Percentiles rank a stretch among this genome's conserved stretches.
These are phyloP conservation scores for Adansonia madagascariensis DNA, from an alignment of 441 rosid genomes.

Conservation along the genomic window DNA sequence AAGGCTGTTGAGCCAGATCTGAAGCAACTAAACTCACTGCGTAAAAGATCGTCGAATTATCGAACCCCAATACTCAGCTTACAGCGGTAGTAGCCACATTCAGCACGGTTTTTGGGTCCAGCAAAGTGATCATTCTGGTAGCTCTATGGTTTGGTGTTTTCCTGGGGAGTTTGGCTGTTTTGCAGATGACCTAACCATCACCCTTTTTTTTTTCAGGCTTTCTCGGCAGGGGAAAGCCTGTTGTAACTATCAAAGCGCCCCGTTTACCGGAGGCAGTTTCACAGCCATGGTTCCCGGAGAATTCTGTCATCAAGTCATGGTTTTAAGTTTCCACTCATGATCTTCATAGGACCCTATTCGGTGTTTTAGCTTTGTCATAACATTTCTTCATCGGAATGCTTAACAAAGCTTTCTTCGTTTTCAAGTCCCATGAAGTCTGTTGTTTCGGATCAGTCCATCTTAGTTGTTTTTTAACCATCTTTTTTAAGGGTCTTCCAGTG, in stretches of 20 bases:
- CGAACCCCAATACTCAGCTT: conserved; percentile 18
- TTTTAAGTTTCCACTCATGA: conserved; percentile 28
- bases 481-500: too few relatives aligned
- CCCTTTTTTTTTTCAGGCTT: conserved; percentile 53
- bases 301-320: conserved; percentile 44
- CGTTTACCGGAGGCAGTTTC: conserved; percentile 38
- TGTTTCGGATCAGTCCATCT: conserved; percentile 18
- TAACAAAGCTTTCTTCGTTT: conserved; percentile 20
- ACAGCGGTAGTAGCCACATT: conserved; percentile 37
- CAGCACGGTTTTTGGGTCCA: conserved; percentile 38
- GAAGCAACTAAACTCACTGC: conserved; percentile 11
- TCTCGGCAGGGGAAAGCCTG: conserved; percentile 44
- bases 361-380: too few relatives aligned
- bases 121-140: conserved; percentile 16
- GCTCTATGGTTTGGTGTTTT: conserved; percentile 42
- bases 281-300: conserved; percentile 47
- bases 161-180: conserved; percentile 35
- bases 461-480: neutral
- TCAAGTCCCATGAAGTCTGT: conserved; percentile 28
- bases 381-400: too few relatives aligned
- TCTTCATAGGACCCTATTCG: conserved; percentile 20
- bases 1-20: conserved; percentile 13
- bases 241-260: conserved; percentile 36
- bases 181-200: conserved; percentile 34
- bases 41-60: conserved; percentile 24